These are phyloP conservation scores for Gaultheria prostrata DNA, from an alignment of 148 eudicot genomes.

Conservation along the genomic window DNA sequence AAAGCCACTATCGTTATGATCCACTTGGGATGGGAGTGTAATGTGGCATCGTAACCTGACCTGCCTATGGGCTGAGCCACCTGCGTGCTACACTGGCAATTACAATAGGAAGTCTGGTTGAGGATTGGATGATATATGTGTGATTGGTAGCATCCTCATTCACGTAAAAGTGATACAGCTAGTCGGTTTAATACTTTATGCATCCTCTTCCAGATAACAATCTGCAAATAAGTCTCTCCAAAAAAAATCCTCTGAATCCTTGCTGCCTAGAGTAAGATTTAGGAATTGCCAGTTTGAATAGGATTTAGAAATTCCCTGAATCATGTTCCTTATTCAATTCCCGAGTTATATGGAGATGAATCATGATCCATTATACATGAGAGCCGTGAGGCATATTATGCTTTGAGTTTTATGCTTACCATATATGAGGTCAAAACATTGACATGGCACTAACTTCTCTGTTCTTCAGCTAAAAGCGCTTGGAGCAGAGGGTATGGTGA, in stretches of 20 bases:
- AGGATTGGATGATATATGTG: not conserved
- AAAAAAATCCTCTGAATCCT: not conserved
- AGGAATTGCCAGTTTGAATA: not conserved
- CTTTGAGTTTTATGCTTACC: not conserved
- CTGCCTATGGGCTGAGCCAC: not conserved
- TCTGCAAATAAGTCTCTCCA: not conserved
- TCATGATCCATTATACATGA: not conserved
- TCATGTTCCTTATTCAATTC: not conserved
- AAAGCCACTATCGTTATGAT: not conserved
- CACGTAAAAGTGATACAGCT: not conserved
- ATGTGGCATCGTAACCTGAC: not conserved
- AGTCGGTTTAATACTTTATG: not conserved
- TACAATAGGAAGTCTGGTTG: too few species aligned
- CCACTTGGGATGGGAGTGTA: not conserved
- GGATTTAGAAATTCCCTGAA: not conserved
- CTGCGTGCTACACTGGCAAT: too few species aligned
- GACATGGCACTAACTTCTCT: not conserved
- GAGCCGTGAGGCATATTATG: not conserved
- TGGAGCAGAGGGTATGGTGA: conserved; percentile 75
- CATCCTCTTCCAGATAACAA: not conserved
- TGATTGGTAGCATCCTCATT: not conserved
- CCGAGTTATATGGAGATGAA: not conserved
- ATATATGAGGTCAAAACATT: not conserved
- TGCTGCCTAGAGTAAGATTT: not conserved
- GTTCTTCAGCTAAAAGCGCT: conserved; percentile 59